Base-by-base conservation (phyloP, 371 early-diverging fungal genomes). In the Circinella umbellata region DNA sequence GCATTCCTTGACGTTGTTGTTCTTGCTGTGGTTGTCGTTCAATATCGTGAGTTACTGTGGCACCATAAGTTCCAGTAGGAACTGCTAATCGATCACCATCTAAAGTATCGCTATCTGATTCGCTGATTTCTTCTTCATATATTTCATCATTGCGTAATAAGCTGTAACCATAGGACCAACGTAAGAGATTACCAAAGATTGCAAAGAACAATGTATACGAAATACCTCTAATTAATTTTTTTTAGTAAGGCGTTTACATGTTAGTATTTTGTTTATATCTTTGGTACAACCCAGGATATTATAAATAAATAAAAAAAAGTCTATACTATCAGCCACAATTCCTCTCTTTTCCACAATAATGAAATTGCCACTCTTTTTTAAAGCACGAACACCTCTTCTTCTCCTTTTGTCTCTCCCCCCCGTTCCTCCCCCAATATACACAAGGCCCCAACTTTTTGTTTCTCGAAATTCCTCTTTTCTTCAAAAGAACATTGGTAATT, bases 151-250 rank as follows among this genome's bases (percentile, higher is more conserved):
- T 69, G 35, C 69, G 82, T 61, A 93, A 73, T 34, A 93, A 72
- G 5, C 81, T 79, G 59, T 91, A 88, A 49, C 94, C 94, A 68
- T 90, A 92, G 39, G 91, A 91, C 92, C 92, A 93, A 27, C 92
- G 88, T 60, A 92, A 71, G 18, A 70, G 38, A 68, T 93, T 93
- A 72, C 90, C 86, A 78, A 92, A 86, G 71, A 92, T 85, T 48
- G 90, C 92, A 76, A 87, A 92, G 54, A 93, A 89, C 63, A 93
- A 80, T 35, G 89, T 89, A 69, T 93, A 93, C 0, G 92, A 88
- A 38, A 93, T 86, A 15, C 93, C 92, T 69, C 94, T 87, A 51
- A 39, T 46, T 66, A 1, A 17, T 49, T 51, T 11, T 47, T 47
- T 47, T 47, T 9, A 15, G 15, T 9, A 15, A 15, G 47, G 47